Evolutionary conservation across 1,284 basidiomycete genomes (phyloP), one percentile per base, ranked within the genome.

Genomic region (Cronartium ribicola): DNA sequence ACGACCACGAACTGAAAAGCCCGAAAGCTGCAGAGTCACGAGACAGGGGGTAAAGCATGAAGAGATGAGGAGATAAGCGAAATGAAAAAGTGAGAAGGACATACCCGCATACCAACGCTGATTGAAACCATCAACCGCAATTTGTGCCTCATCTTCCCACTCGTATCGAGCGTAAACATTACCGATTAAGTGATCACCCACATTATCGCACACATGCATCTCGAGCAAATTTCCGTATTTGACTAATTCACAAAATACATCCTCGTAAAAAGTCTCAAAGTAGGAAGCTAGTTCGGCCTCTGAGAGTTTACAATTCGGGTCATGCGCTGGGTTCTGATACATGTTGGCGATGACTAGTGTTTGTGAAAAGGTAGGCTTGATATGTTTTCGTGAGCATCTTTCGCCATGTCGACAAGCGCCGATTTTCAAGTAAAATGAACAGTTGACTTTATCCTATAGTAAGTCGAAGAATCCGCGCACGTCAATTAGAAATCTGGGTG

Each of bases 111-210:
- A 99, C 96, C 96, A 99, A 36, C 95, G 87, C 79, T 95, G 90
- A 80, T 98, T 98, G 76, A 98, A 84, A 76, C 87, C 90, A 79
- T 96, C 92, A 10, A 98, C 92, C 0, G 96, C 95, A 57, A 88
- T 84, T 81, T 94, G 90, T 7, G 96, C 96, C 81, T 99, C 96
- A 0, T 94, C 93, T 83, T 99, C 96, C 91, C 91, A 96, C 81
- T 97, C 94, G 81, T 93, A 99, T 59, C 96, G 87, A 11, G 94
- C 96, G 81, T 99, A 99, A 1, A 99, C 96, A 80, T 98, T 98
- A 39, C 96, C 96, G 80, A 98, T 94, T 60, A 99, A 85, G 82
- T 99, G 96, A 81, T 98, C 96, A 37, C 96, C 96, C 40, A 99
- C 94, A 80, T 99, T 99, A 83, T 99, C 96, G 81, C 96, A 99